Evolutionary conservation across 176 grass and related monocot species (phyloP).

Genomic region (Carex myosuroides): DNA sequence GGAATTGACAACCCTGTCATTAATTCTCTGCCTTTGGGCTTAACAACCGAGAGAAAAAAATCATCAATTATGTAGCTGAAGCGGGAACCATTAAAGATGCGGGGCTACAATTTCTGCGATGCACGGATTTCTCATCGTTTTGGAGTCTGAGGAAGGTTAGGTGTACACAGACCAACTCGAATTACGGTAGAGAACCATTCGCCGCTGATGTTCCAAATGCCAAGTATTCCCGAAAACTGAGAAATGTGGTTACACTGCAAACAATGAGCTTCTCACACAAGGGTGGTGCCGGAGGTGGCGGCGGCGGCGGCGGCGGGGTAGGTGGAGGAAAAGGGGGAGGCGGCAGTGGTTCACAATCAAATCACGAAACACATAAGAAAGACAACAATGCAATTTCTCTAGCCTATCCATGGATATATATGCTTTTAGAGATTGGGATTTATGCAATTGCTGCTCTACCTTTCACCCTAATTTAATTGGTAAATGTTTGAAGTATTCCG

Average conservation of each 20-base stretch:
- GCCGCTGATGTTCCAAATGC: neutral
- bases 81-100: neutral
- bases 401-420: neutral
- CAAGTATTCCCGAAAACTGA: neutral
- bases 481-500: neutral
- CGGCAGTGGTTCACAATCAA: neutral
- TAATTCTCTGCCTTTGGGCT: neutral
- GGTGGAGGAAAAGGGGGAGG: neutral
- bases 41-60: neutral
- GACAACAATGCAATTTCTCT: neutral
- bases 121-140: neutral
- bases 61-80: conserved; percentile 18
- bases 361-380: conserved; percentile 17
- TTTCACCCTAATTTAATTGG: neutral
- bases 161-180: neutral
- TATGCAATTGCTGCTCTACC: neutral
- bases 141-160: neutral
- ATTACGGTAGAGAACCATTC: too few relatives aligned
- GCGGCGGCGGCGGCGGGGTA: neutral
- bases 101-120: neutral
- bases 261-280: conserved; percentile 3
- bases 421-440: conserved; percentile 7
- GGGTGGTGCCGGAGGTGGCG: neutral
- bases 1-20: conserved; percentile 2
- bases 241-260: neutral